Conservation (phyloP, 2,329 filamentous ascomycete species). For the Fusarium beomiforme region DNA sequence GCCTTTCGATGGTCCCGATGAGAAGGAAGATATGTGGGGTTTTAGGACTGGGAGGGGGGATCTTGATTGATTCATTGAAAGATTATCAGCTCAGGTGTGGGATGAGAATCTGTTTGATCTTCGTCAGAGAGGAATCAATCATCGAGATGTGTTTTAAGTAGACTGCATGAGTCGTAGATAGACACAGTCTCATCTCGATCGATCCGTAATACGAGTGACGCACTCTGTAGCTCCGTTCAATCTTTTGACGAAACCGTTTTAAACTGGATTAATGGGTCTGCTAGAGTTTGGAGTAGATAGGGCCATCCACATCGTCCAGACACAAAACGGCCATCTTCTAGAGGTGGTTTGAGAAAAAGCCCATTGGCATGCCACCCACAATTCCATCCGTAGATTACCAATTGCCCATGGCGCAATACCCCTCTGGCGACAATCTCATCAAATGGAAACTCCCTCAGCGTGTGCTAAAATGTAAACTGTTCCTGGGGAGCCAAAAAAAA, state of each 20-base stretch:
- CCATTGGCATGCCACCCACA: conserved; percentile 5
- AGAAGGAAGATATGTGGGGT: conserved; percentile 26
- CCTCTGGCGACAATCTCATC: not conserved
- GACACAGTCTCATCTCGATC: conserved; percentile 22
- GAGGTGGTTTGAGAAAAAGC: not conserved
- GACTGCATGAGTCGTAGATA: not conserved
- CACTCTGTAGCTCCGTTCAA: conserved; percentile 21
- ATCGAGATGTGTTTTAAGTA: conserved; percentile 16
- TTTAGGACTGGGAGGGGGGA: not conserved
- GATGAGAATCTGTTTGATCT: conserved; percentile 35
- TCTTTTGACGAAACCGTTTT: conserved; percentile 31
- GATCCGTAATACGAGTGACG: conserved; percentile 1
- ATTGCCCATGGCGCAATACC: not conserved
- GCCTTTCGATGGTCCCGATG: conserved; percentile 20
- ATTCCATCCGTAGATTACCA: conserved; percentile 4
- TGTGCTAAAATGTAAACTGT: not conserved
- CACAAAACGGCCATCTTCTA: conserved; percentile 24
- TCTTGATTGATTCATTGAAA: conserved; percentile 7
- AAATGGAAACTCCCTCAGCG: not conserved
- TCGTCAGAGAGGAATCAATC: conserved; percentile 1
- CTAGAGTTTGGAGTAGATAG: not conserved
- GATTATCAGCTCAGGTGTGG: conserved; percentile 15
- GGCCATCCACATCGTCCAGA: conserved; percentile 1
- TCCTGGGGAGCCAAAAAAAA: not conserved
- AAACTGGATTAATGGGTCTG: conserved; percentile 23